Evolutionary conservation across 2,329 filamentous ascomycete species (phyloP), one percentile per base, ranked within the genome.

Genomic region (Colletotrichum lini): DNA sequence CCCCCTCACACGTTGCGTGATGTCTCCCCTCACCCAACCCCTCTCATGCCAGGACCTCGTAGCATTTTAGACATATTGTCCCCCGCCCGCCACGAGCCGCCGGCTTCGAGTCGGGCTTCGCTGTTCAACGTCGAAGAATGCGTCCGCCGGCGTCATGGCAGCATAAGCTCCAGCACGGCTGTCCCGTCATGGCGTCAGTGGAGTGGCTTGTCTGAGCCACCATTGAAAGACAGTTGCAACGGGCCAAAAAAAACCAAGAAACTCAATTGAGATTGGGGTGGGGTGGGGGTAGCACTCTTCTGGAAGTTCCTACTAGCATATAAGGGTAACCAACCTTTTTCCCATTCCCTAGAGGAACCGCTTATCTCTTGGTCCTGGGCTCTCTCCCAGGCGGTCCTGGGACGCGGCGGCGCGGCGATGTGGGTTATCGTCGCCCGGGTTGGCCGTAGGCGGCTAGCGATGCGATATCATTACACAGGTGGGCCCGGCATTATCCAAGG

Each of bases 111-210:
- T 65, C 66, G 63, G 47, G 50, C 35, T 16, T 30, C 45, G 30
- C 42, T 35, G 44, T 50, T 47, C 56, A 16, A 3, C 10, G 23
- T 30, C 49, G 2, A 56, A 30, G 30, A 47, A 56, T 67, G 40
- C 57, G 54, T 44, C 56, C 49, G 67, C 40, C 62, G 67, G 63
- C 60, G 30, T 59, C 44, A 44, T 56, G 42, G 56, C 53, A 21
- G 47, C 23, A 52, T n/a, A 15, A 52, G 45, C 7, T n/a, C 18
- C n/a, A 16, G 18, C 18, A 47, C n/a, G 35, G 18, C 16, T 10
- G 7, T 47, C n/a, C 45, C 45, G 21, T 21, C 18, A 47, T 21
- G 45, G 18, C 3, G 16, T 21, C 45, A 21, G 45, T n/a, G 45
- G n/a, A 21, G n/a, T 10, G n/a, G 45, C 18, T 8, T 21, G 45